Evolutionary conservation across 768 basidiomycete species (phyloP), one percentile per base, ranked within the genome.

Genomic region (Mycena indigotica): DNA sequence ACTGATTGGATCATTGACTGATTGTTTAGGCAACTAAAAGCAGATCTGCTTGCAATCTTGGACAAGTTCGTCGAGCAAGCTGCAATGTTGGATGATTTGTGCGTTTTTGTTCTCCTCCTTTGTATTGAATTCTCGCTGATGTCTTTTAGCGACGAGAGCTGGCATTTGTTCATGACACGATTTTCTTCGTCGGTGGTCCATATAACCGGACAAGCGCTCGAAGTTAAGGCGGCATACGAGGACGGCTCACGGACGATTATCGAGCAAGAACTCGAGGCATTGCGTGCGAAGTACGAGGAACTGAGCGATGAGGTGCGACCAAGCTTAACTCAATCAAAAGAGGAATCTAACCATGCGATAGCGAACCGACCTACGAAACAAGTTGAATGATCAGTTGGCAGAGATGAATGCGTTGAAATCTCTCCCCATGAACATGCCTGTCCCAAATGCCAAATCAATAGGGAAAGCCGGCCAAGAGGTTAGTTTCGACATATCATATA

Each of bases 351-450:
- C 28, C 55, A 44, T 46, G 54, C 23, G 26, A 10, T 57, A 89
- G 87, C 75, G 83, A 28, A 75, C 73, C 2, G 71, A 75, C 29
- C 70, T 91, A 24, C 77, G 77, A 23, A 77, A 79, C 39, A 78
- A 87, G 57, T 69, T 90, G 3, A 79, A 80, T 53, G 78, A 86
- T 51, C 85, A 87, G 65, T 72, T 82, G n/a, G 87, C 84, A 0
- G 87, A 91, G 66, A 74, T 86, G 57, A 87, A 84, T 50, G 84
- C 86, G 0, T 70, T 90, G 45, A 84, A 84, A 65, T 76, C 84
- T 0, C 67, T 90, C 23, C 78, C 75, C 50, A 55, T 70, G 46
- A 73, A 70, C 29, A 62, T 75, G 10, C 64, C 77, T 15, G 67
- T 63, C 10, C 64, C 81, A 5, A 72, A 75, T 28, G 61, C 75